phyloP scores from a whole-genome alignment of 2,329 filamentous ascomycete species.

The Sporothrix inflata region DNA sequence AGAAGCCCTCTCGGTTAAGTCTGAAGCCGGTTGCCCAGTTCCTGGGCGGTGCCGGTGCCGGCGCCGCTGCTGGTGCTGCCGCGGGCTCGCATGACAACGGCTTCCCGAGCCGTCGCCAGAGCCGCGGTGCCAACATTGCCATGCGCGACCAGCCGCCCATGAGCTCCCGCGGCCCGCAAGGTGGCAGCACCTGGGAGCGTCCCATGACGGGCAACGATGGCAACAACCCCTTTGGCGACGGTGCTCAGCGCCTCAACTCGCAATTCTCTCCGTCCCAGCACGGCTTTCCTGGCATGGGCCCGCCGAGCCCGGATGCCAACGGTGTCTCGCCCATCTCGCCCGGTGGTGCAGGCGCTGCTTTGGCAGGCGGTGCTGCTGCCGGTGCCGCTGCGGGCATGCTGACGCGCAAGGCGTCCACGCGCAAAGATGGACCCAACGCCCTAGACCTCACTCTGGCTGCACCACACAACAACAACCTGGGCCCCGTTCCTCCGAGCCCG shows the following conservation, averaged over 20 bases:
- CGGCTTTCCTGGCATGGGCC: slow-evolving; percentile 44
- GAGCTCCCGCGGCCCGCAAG: slow-evolving; percentile 35
- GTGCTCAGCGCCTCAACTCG: slow-evolving; percentile 56
- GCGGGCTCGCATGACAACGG: neutral
- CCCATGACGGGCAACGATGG: slow-evolving; percentile 54
- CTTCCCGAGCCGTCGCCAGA: slow-evolving; percentile 52
- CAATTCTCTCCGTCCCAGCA: slow-evolving; percentile 45
- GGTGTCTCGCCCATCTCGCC: slow-evolving; percentile 37
- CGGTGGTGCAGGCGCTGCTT: slow-evolving; percentile 35
- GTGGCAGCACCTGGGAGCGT: slow-evolving; percentile 52
- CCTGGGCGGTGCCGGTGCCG: slow-evolving; percentile 49
- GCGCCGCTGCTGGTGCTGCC: slow-evolving; percentile 20
- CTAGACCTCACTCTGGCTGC: slow-evolving; percentile 58
- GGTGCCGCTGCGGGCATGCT: slow-evolving; percentile 47
- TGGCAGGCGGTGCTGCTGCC: slow-evolving; percentile 45
- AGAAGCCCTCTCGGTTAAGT: slow-evolving; percentile 67
- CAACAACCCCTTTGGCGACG: slow-evolving; percentile 72
- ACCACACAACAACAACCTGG: slow-evolving; percentile 40
- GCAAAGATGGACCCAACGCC: slow-evolving; percentile 54
- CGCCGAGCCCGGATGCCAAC: slow-evolving; percentile 40
- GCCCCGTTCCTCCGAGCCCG: slow-evolving; percentile 58
- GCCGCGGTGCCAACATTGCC: slow-evolving; percentile 50
- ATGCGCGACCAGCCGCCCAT: slow-evolving; percentile 40
- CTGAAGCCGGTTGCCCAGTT: slow-evolving; percentile 83
- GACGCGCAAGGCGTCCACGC: slow-evolving; percentile 60